Evolutionary conservation across 2,329 filamentous ascomycete species (phyloP).

Genomic region (Lithohypha guttulata): DNA sequence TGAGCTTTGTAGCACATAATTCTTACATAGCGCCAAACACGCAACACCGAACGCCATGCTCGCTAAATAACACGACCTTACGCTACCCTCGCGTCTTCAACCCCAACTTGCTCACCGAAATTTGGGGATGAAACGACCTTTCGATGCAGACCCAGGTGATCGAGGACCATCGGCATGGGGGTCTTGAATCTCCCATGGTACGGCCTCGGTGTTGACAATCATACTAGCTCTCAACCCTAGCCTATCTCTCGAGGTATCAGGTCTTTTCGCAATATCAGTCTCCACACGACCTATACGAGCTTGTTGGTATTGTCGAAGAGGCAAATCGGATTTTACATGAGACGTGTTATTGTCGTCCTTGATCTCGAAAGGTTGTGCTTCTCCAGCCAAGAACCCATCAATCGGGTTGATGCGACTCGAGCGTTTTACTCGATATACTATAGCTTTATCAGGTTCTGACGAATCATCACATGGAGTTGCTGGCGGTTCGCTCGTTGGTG

Average conservation of each 20-base stretch:
- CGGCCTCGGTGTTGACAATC: slow-evolving; percentile 11
- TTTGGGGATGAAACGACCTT: too few species aligned
- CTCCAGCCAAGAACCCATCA: slow-evolving; percentile 19
- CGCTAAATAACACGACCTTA: too few species aligned
- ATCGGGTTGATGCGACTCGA: not conserved
- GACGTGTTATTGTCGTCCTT: not conserved
- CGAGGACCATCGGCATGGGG: slow-evolving; percentile 1
- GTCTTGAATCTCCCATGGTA: slow-evolving; percentile 16
- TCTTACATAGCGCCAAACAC: too few species aligned
- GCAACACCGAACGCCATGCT: too few species aligned
- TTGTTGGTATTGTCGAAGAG: slow-evolving; percentile 4
- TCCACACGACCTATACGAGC: slow-evolving; percentile 4
- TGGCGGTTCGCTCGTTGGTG: slow-evolving; percentile 10
- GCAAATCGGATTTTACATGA: slow-evolving; percentile 8
- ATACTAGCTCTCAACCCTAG: slow-evolving; percentile 17
- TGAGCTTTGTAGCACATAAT: too few species aligned
- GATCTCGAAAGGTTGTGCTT: slow-evolving; percentile 11
- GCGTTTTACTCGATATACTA: not conserved
- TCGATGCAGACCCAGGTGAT: too few species aligned
- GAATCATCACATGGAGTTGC: slow-evolving; percentile 3
- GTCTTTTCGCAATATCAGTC: slow-evolving; percentile 12
- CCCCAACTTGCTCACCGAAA: too few species aligned
- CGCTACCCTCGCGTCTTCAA: not conserved
- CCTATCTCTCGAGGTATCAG: slow-evolving; percentile 15
- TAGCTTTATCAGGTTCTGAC: not conserved